Evolutionary conservation across 2,329 filamentous ascomycete genomes (phyloP), one percentile per base, ranked within the genome.

Genomic region (Bisporella sp.): DNA sequence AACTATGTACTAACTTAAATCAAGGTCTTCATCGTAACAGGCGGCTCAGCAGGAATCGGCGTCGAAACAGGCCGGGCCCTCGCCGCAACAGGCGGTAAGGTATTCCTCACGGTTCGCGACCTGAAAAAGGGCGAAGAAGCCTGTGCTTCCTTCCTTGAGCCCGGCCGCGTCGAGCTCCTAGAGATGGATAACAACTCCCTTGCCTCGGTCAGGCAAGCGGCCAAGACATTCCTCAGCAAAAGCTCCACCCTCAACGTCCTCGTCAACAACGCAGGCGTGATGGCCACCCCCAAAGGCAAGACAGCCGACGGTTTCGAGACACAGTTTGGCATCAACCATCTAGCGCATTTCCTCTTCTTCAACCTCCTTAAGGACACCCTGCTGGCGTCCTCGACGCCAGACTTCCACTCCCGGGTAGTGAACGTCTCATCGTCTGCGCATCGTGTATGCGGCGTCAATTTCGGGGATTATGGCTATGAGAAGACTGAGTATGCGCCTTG

Each of bases 321-420:
- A 0, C 75, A 79, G 53, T 72, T 79, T 51, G 75, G 70, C 41
- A 73, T 68, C 11, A 79, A 79, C 58, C 72, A 80, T 57, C 66
- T 81, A 4, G 68, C 65, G 12, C 73, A 79, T 55, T 80, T 79
- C 64, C 69, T 79, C 0, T 69, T 80, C 21, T 75, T 77, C 59
- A 63, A 74, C 30, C 69, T 78, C 4, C 66, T 81, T 29, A 73
- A 72, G 33, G 59, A 66, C 0, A 56, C 67, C 0, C 60, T 80
- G 5, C 59, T 78, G 0, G 57, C 65, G 0, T 66, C 68, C 1
- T 57, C 67, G 1, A 71, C 69, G 0, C 62, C 70, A 0, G 55
- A 58, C 0, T 75, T 72, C 52, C 60, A 68, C 6, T 75, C 72
- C 0, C 69, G 77, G 2, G 71, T 78, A 2, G 65, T 81, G 43